Base-by-base conservation (phyloP, 768 basidiomycete species). In the Mycena leptocephala region DNA sequence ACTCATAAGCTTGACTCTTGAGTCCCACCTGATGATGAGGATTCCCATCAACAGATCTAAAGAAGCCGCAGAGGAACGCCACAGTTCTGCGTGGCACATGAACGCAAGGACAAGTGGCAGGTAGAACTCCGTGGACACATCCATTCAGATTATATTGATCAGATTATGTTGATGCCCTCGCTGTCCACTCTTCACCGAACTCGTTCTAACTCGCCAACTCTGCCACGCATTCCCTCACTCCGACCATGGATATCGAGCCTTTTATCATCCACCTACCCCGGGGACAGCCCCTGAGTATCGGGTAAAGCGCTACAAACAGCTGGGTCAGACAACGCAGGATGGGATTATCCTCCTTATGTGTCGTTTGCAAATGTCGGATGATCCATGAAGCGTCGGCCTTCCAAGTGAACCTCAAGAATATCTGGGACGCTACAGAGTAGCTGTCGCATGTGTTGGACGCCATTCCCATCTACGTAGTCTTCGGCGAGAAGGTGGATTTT, bases 301-400 rank as follows among this genome's bases (percentile, higher is more conserved):
- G 16, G 55, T 28, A 30, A 56, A 56, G 16, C 55, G 55, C 55
- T 56, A 56, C 26, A 13, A 28, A 28, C 26, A 7, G 41, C 7
- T 0, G 37, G n/a, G 39, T 41, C n/a, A 24, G 24, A 43, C n/a
- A 3, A 30, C 43, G 14, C 53, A 59, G 69, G 43, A 70, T 61
- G 69, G 69, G 5, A 58, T 70, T 14, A 70, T 58, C 16, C 69
- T 70, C 22, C 56, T 70, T 16, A 43, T 70, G 56, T 37, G 37
- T 61, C 41, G 41, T 66, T 33, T 20, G 39, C 7, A 24, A 53
- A 39, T 72, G 65, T 71, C 37, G 58, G 10, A 13, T 48, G 35
- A 28, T 63, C 33, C 39, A 70, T 43, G 69, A 70, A 35, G 69
- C 69, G 0, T n/a, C 32, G 8, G 69, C 69, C 20, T 61, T 70